Base-by-base conservation (phyloP, 352 stramenopile genomes). In the Phytopythium montanum region DNA sequence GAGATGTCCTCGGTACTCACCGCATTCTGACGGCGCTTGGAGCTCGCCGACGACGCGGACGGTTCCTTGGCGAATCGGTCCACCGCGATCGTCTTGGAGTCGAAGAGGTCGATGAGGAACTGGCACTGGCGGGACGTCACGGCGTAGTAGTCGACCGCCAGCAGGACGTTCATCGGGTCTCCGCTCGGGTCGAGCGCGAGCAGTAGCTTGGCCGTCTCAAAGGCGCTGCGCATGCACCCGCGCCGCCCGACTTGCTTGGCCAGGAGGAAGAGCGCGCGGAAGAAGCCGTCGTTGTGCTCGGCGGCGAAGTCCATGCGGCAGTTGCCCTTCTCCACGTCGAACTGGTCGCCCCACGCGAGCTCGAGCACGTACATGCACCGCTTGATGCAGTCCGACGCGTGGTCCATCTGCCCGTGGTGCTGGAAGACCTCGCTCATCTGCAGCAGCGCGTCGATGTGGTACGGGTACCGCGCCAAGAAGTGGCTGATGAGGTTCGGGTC, bases 381-480 rank as follows among this genome's bases (percentile, higher is more conserved):
- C 68, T 95, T 93, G 61, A 95, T 93, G 59, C 81, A 92, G 57
- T 95, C 86, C 0, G 76, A 68, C 0, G 86, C 79, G 45, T 95
- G 82, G 39, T 95, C 86, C 79, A 94, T 95, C 53, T 95, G 86
- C 2, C 86, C 86, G 50, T 95, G 86, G 55, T 95, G 86, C 65
- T 95, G 86, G 59, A 91, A 94, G 28, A 95, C 81, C 63, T 94
- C 82, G 52, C 78, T 92, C 81, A 95, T 94, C 56, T 90, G 87
- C 7, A 95, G 70, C 39, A 94, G 66, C 25, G 86, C 84, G 55
- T 94, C 86, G 34, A 94, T 83, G 58, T 95, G 86, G 72, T 88
- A 95, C 48, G 86, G 86, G 33, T 95, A 83, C 10, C 84, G 81
- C n/a, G 85, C 76, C 59, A 95, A 63, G 54, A 94, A 95, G 39